Conservation (phyloP, 306 rosid species). For the Abrus precatorius region DNA sequence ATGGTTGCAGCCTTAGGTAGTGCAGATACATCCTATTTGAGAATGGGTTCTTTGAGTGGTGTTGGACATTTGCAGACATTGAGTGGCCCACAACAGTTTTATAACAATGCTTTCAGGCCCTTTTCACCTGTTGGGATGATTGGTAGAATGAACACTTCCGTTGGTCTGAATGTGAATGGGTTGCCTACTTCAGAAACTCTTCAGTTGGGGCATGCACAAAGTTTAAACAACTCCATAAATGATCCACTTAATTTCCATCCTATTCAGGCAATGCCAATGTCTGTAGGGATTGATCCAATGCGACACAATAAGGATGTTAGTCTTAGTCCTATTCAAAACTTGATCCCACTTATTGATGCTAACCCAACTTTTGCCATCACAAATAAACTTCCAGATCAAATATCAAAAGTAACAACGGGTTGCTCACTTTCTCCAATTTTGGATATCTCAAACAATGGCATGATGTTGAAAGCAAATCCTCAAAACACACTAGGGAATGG, state of each 20-base stretch:
- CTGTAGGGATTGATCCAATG: slow-evolving; percentile 56
- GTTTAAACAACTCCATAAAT: slow-evolving; percentile 50
- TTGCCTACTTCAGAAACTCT: slow-evolving; percentile 65
- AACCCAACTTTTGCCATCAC: background rate
- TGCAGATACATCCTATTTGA: slow-evolving; percentile 73
- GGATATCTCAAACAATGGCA: slow-evolving; percentile 51
- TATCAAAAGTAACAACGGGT: slow-evolving; percentile 29
- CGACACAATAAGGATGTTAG: slow-evolving; percentile 49
- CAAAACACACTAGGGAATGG: slow-evolving; percentile 17
- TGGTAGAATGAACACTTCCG: slow-evolving; percentile 72
- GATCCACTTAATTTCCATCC: slow-evolving; percentile 63
- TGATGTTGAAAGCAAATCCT: slow-evolving; percentile 45
- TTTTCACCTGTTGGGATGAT: slow-evolving; percentile 63
- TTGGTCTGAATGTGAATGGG: slow-evolving; percentile 61
- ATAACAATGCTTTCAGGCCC: slow-evolving; percentile 57
- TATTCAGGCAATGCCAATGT: slow-evolving; percentile 54
- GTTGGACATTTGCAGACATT: slow-evolving; percentile 58
- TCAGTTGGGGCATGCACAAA: slow-evolving; percentile 61
- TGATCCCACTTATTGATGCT: slow-evolving; percentile 41
- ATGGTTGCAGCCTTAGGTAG: slow-evolving; percentile 74
- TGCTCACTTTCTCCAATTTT: slow-evolving; percentile 49
- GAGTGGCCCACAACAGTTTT: slow-evolving; percentile 68
- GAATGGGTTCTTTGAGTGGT: slow-evolving; percentile 62
- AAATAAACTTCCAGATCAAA: slow-evolving; percentile 50
- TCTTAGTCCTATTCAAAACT: slow-evolving; percentile 45